Percentiles rank a stretch among this genome's conserved stretches.
Evolutionary conservation across 768 basidiomycete species (phyloP).

Genomic region (Heimioporus sp.): DNA sequence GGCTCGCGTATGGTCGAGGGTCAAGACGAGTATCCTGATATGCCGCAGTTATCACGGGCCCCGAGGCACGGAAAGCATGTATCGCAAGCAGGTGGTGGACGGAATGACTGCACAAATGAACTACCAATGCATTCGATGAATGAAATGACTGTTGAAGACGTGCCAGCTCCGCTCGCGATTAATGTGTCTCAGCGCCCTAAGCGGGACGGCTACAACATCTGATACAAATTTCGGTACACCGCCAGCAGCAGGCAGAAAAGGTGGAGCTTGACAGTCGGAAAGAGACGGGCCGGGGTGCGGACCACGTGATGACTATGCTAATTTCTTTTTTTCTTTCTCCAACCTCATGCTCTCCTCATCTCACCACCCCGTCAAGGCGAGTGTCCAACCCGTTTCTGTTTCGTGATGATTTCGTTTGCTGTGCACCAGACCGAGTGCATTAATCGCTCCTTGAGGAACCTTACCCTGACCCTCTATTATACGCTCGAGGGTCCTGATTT

Average conservation of each 20-base stretch:
- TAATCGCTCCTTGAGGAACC: conserved; percentile 33
- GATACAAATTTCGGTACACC: conserved; percentile 37
- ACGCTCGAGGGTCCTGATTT: conserved; percentile 35
- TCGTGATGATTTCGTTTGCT: conserved; percentile 35
- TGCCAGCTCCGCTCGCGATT: conserved; percentile 55
- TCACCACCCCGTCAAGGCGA: background rate
- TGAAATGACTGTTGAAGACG: conserved; percentile 45
- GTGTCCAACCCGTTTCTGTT: background rate
- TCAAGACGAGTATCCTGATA: conserved; percentile 41
- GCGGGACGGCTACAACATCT: conserved; percentile 38
- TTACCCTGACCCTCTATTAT: conserved; percentile 30
- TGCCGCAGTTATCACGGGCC: conserved; percentile 38
- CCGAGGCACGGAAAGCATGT: conserved; percentile 57
- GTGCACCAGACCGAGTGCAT: conserved; percentile 37
- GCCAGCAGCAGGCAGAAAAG: conserved; percentile 35
- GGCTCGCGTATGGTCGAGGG: conserved; percentile 34
- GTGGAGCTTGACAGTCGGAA: conserved; percentile 30
- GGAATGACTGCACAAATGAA: conserved; percentile 43
- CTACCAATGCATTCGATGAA: background rate
- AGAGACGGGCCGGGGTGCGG: too few relatives aligned
- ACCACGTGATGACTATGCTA: too few relatives aligned
- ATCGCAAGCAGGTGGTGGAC: conserved; percentile 57
- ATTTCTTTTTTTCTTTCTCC: too few relatives aligned
- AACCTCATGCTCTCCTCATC: too few relatives aligned
- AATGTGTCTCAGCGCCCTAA: conserved; percentile 43